Conservation (phyloP, 2,329 filamentous ascomycete species). For the Thelonectria discophora region DNA sequence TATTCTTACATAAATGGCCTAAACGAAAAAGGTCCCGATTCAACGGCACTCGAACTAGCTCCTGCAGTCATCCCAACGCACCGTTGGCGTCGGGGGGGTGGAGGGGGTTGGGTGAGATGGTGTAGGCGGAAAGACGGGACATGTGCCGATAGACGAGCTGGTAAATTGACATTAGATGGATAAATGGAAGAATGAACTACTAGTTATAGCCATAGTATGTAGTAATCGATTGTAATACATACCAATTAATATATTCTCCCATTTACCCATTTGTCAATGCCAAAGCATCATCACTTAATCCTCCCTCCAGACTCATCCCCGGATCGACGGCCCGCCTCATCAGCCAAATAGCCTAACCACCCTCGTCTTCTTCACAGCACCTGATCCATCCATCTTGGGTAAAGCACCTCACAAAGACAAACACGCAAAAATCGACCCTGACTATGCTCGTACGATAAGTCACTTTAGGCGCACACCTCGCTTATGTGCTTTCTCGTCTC, state of each 20-base stretch:
- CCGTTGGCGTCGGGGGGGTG: not conserved
- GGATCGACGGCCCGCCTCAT: not conserved
- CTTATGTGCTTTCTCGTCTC: not conserved
- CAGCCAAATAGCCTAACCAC: not conserved
- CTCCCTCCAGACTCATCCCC: not conserved
- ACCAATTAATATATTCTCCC: too few species aligned
- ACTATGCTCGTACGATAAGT: not conserved
- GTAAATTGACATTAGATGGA: too few species aligned
- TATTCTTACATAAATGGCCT: too few species aligned
- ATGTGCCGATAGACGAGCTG: not conserved
- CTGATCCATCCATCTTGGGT: not conserved
- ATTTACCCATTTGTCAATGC: too few species aligned
- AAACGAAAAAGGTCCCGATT: too few species aligned
- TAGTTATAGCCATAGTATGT: too few species aligned
- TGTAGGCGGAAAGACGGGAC: not conserved
- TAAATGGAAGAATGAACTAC: too few species aligned
- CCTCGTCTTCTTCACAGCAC: not conserved
- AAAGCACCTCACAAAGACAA: not conserved
- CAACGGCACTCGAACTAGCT: too few species aligned
- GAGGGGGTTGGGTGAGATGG: not conserved
- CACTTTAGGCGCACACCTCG: not conserved
- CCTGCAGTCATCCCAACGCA: too few species aligned
- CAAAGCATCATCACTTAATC: too few species aligned
- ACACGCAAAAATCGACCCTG: not conserved
- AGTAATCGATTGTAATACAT: too few species aligned